Evolutionary conservation across 2,329 filamentous ascomycete genomes (phyloP), one percentile per base, ranked within the genome.

Genomic region (Apiospora kogelbergensis): DNA sequence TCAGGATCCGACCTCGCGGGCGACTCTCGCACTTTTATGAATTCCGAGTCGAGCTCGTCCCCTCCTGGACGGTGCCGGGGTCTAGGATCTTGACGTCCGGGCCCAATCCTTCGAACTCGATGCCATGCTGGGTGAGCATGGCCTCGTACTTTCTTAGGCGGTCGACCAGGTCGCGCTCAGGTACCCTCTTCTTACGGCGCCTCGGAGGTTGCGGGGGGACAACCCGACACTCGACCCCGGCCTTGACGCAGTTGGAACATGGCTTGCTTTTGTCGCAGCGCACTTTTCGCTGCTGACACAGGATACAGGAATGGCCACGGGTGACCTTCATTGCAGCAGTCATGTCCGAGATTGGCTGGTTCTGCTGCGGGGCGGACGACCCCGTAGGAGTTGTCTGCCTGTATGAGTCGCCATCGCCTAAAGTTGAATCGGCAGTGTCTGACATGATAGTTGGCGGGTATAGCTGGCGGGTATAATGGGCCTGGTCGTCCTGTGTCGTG

Each of bases 231-330:
- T 92, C 86, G 41, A 85, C 85, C 26, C 84, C 81, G 67, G 87
- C 85, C 78, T 87, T 90, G 76, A 89, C 82, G 76, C 91, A 93
- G 79, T 91, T 91, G 74, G 86, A 83, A 76, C 92, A 94, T 20
- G 91, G 91, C 78, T 90, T 90, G 73, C 86, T 88, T 79, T 91
- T 91, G 78, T 93, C 89, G 79, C 92, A 94, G 70, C 90, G 90
- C 53, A 94, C 86, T 78, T 94, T 94, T 70, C 91, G 88, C 77
- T 92, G 91, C 77, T 94, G 91, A 76, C 93, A 95, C 24, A 90
- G 84, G 17, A 93, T 85, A 75, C 93, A 95, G 70, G 86, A 88
- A 71, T 88, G 87, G 69, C 87, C 87, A 65, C 87, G 83, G 46
- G 86, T 89, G 73, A 89, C 79, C 78, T 89, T 89, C 73, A 86